A percentile compares a stretch with the other conserved stretches of the same genome.
Evolutionary conservation across 2,329 filamentous ascomycete species (phyloP).

Genomic region (Diaporthe ilicicola): DNA sequence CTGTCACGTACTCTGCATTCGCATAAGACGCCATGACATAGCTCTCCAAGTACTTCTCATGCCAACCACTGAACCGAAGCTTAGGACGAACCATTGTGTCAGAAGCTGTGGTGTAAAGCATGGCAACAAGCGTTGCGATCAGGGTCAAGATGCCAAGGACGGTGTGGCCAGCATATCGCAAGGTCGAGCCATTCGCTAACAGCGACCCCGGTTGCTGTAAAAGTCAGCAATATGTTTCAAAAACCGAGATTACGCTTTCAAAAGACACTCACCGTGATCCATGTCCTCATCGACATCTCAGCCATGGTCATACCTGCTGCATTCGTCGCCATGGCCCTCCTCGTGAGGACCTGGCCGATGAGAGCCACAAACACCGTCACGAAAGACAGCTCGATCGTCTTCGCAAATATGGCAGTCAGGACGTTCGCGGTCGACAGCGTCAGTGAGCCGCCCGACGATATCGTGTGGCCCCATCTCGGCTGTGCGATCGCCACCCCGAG

Average conservation of each 20-base stretch:
- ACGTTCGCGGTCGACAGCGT: constrained; percentile 71
- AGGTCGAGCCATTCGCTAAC: constrained; percentile 72
- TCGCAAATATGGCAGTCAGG: constrained; percentile 75
- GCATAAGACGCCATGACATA: constrained; percentile 69
- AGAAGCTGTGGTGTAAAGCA: constrained; percentile 80
- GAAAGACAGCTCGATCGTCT: constrained; percentile 80
- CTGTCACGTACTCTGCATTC: constrained; percentile 64
- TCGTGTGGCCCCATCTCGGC: constrained; percentile 67
- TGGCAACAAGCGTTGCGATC: constrained; percentile 69
- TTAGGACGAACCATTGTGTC: constrained; percentile 80
- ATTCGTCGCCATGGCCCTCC: constrained; percentile 68
- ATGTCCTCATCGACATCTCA: constrained; percentile 80
- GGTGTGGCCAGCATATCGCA: constrained; percentile 70
- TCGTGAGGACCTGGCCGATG: constrained; percentile 77
- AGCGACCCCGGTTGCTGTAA: constrained; percentile 72
- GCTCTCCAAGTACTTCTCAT: constrained; percentile 60
- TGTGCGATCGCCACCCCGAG: constrained; percentile 68
- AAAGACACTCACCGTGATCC: constrained; percentile 62
- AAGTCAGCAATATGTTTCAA: background rate
- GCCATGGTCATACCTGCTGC: constrained; percentile 77
- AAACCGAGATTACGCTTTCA: too few relatives aligned
- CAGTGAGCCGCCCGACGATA: constrained; percentile 63
- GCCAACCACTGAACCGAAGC: constrained; percentile 65
- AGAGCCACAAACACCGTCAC: constrained; percentile 80
- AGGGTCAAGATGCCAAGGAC: constrained; percentile 72